A percentile compares a stretch with the other conserved stretches of the same genome.
These are phyloP conservation scores for Lentinus brumalis DNA, from an alignment of 768 basidiomycete genomes.

Conservation along the genomic window DNA sequence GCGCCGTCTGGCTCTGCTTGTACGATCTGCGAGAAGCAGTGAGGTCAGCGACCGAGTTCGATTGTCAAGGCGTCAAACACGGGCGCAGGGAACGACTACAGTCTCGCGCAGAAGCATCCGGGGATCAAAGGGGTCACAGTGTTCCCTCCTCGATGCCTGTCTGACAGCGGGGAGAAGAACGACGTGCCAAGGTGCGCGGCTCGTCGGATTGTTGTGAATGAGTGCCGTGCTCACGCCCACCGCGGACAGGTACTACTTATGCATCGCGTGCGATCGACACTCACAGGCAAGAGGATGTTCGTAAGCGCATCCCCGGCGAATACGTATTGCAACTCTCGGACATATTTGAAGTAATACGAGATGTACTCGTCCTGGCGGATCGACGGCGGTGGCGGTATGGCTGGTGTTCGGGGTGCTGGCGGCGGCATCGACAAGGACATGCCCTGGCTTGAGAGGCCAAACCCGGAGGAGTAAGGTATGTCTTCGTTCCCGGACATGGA, in stretches of 20 bases:
- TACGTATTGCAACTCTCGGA: constrained; percentile 65
- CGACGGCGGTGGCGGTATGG: constrained; percentile 8
- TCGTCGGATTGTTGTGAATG: neutral
- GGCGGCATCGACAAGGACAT: constrained; percentile 31
- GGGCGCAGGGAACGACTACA: neutral
- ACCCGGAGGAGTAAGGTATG: constrained; percentile 5
- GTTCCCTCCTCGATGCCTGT: too few relatives aligned
- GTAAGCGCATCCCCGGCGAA: constrained; percentile 65
- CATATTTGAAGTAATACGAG: constrained; percentile 74
- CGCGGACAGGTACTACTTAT: neutral
- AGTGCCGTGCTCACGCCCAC: neutral
- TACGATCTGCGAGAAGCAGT: constrained; percentile 45
- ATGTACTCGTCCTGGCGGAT: constrained; percentile 57
- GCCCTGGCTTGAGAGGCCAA: constrained; percentile 7
- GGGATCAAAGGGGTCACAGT: too few relatives aligned
- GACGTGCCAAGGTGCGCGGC: too few relatives aligned
- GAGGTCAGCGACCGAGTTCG: constrained; percentile 15
- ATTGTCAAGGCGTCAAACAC: neutral
- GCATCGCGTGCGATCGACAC: constrained; percentile 23
- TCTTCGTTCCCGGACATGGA: constrained; percentile 14
- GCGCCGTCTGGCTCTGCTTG: constrained; percentile 69
- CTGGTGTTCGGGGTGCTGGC: constrained; percentile 37
- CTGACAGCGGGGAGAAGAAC: neutral
- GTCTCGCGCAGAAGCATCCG: too few relatives aligned
- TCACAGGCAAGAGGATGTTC: constrained; percentile 66